Evolutionary conservation across 2,329 filamentous ascomycete species (phyloP).

Genomic region (Sporothrix humicola): DNA sequence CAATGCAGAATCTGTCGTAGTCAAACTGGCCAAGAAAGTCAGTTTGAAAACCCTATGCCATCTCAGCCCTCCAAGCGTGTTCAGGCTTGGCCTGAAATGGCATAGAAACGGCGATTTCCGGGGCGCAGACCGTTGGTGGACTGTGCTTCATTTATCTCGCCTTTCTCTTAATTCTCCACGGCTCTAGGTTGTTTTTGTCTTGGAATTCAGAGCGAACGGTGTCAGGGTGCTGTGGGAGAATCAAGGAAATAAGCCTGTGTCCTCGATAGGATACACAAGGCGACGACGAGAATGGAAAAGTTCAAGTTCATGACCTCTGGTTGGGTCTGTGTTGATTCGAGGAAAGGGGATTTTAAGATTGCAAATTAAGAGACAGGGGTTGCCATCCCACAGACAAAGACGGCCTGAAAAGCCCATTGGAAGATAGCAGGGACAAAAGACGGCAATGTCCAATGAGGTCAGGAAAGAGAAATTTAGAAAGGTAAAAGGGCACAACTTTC

Average conservation of each 20-base stretch:
- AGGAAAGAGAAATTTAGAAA: neutral
- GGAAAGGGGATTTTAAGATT: neutral
- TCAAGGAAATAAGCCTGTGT: neutral
- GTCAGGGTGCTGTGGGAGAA: neutral
- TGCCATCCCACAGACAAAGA: neutral
- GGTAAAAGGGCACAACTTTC: neutral
- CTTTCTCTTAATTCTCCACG: neutral
- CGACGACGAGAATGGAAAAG: neutral
- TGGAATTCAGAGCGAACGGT: neutral
- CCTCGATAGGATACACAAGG: too few species aligned
- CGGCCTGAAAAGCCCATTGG: neutral
- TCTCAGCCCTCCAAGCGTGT: neutral
- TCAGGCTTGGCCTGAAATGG: neutral
- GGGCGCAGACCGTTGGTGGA: neutral
- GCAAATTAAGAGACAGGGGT: neutral
- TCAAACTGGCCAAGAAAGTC: neutral
- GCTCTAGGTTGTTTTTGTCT: slow-evolving; percentile 9
- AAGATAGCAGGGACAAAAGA: neutral
- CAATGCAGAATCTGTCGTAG: neutral
- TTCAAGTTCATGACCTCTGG: too few species aligned
- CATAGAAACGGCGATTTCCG: neutral
- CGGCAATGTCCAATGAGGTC: neutral
- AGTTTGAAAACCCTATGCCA: neutral
- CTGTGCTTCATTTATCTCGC: neutral
- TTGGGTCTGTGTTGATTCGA: neutral